A percentile compares a stretch with the other conserved stretches of the same genome.
phyloP scores from a whole-genome alignment of 306 rosid genomes.

The Cicer cuneatum region DNA sequence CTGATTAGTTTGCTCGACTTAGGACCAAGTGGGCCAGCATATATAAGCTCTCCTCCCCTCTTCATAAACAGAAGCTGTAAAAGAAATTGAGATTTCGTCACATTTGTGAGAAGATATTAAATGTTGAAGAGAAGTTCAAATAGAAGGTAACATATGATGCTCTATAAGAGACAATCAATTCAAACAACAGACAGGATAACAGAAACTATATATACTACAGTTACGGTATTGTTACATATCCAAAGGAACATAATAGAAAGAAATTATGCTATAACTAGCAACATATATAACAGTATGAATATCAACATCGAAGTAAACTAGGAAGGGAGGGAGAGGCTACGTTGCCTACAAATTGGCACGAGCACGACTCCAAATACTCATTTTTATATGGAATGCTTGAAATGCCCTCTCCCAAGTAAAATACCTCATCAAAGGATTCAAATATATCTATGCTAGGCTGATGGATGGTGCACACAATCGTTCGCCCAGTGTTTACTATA shows the following conservation, averaged over 20 bases:
- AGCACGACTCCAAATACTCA: slow-evolving; percentile 6
- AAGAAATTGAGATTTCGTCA: slow-evolving; percentile 40
- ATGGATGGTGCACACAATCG: slow-evolving; percentile 97
- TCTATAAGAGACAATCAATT: slow-evolving; percentile 18
- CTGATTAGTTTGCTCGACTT: slow-evolving; percentile 80
- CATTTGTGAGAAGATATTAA: slow-evolving; percentile 27
- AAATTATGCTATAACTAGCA: background rate
- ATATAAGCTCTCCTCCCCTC: slow-evolving; percentile 98
- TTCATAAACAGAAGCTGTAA: slow-evolving; percentile 92
- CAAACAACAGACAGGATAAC: slow-evolving; percentile 1
- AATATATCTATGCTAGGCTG: slow-evolving; percentile 99
- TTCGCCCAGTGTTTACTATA: slow-evolving; percentile 94
- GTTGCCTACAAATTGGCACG: background rate
- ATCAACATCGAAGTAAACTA: slow-evolving; percentile 1
- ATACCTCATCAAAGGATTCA: slow-evolving; percentile 98
- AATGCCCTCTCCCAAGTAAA: slow-evolving; percentile 28
- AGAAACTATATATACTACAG: slow-evolving; percentile 11
- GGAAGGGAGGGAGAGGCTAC: background rate
- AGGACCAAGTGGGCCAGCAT: slow-evolving; percentile 98
- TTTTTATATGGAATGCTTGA: slow-evolving; percentile 19
- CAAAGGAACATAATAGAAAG: slow-evolving; percentile 11
- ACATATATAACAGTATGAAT: slow-evolving; percentile 12
- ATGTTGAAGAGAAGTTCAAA: slow-evolving; percentile 19
- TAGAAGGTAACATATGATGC: slow-evolving; percentile 22
- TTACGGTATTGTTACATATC: background rate